Evolutionary conservation across 495 filamentous ascomycete species (phyloP).

Genomic region (Diplogelasinospora grovesii): DNA sequence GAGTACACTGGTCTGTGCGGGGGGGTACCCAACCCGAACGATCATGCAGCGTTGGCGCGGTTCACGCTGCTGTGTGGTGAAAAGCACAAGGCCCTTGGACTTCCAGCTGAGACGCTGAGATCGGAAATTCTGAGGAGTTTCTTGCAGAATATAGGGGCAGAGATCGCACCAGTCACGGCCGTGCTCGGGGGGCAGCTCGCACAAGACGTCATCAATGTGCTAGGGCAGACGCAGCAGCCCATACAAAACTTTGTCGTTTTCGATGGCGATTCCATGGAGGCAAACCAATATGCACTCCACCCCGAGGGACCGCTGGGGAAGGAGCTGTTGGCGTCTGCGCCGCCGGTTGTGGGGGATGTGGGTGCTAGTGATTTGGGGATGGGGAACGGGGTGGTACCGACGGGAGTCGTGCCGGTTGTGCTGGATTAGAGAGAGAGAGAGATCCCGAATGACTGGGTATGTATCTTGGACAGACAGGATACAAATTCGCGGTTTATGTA

Average conservation of each 20-base stretch:
- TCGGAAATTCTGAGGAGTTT: slow-evolving; percentile 78
- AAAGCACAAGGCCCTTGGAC: slow-evolving; percentile 65
- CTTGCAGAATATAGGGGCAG: slow-evolving; percentile 70
- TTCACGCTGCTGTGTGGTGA: slow-evolving; percentile 75
- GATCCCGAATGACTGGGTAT: neutral
- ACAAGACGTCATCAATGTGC: slow-evolving; percentile 95
- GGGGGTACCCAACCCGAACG: slow-evolving; percentile 45
- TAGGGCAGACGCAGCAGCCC: slow-evolving; percentile 83
- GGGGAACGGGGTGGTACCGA: slow-evolving; percentile 2
- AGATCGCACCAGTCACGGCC: slow-evolving; percentile 81
- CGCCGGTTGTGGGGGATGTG: neutral
- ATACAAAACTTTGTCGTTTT: slow-evolving; percentile 92
- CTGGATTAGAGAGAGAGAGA: too few species aligned
- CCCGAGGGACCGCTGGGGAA: slow-evolving; percentile 49
- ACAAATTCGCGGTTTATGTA: too few species aligned
- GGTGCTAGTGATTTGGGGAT: neutral
- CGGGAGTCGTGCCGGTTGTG: neutral
- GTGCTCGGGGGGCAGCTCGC: slow-evolving; percentile 85
- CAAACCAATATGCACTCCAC: slow-evolving; percentile 75
- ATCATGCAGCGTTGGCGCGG: slow-evolving; percentile 51
- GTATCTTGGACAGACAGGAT: neutral
- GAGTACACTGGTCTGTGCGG: slow-evolving; percentile 57
- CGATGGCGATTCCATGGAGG: slow-evolving; percentile 73
- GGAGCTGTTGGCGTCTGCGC: slow-evolving; percentile 13
- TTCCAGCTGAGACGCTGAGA: slow-evolving; percentile 68